A percentile compares a stretch with the other conserved stretches of the same genome.
Conservation (phyloP, 768 basidiomycete genomes). For the Coprinopsis sp. region DNA sequence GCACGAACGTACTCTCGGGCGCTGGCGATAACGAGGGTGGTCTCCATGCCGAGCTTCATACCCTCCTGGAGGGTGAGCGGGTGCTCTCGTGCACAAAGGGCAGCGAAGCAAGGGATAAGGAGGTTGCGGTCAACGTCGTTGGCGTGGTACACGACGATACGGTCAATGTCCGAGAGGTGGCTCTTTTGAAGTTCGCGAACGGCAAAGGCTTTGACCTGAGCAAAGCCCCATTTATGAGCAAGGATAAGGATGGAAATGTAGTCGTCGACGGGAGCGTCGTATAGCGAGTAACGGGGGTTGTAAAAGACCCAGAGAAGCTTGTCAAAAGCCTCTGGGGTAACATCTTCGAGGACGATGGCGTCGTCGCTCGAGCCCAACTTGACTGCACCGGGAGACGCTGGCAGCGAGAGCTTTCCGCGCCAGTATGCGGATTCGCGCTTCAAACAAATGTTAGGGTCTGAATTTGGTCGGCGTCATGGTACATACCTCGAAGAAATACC, state of each 20-base stretch:
- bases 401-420: no score
- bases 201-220: conserved; percentile 46
- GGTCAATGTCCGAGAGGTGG: conserved; percentile 42
- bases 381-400: no score
- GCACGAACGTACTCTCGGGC: conserved; percentile 49
- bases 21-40: conserved; percentile 44
- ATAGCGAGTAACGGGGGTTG: conserved; percentile 53
- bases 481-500: no score
- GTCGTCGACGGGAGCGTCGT: conserved; percentile 41
- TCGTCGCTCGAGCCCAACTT: no score
- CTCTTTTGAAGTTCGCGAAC: conserved; percentile 49
- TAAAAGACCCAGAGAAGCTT: no score
- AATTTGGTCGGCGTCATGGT: no score
- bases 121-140: conserved; percentile 44
- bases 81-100: conserved; percentile 45
- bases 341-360: no score
- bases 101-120: conserved; percentile 48
- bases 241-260: conserved; percentile 56
- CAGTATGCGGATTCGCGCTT: no score
- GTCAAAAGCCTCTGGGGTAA: no score
- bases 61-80: conserved; percentile 54
- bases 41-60: conserved; percentile 51
- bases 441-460: no score
- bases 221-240: conserved; percentile 51
- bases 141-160: conserved; percentile 52